Base-by-base conservation (phyloP, 371 early-diverging fungal species). In the Mucor circinelloides region DNA sequence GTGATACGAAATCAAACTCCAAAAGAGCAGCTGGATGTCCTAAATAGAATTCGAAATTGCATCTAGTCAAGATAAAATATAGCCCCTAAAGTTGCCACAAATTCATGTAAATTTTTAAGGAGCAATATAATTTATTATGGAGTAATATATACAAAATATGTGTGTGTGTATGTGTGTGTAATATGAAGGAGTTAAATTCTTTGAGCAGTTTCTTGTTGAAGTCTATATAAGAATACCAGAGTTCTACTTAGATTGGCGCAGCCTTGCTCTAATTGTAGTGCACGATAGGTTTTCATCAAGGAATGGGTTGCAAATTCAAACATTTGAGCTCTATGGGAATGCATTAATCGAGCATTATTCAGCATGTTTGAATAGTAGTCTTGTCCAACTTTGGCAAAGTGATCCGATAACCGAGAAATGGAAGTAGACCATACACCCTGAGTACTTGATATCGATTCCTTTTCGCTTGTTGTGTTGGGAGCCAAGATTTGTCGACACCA, bases 201-300 rank as follows among this genome's bases (percentile, higher is more conserved):
- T 56, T 52, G 52, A 0, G 56, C 15, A 13, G 56, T 25, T 57
- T 75, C 68, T 69, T 74, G 69, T 64, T 74, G 72, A 21, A 77
- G 58, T 67, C 66, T 68, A 62, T 71, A 67, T 15, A 77, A 50
- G 15, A 66, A 61, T 19, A 46, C 56, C 10, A 71, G 21, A 10
- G 72, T 67, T 19, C 67, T 57, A 48, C 63, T 62, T 23, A 74
- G 57, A 38, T 74, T 71, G 19, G 78, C 73, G 50, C 71, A 68
- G 19, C 75, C 78, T 38, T 75, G 75, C 66, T 78, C 78, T 44
- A 78, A 40, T 46, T 78, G 75, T 21, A 78, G 60, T 3, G 78
- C 78, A 44, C 65, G 70, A 64, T 78, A 73, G 55, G 62, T 58
- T 44, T 68, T 67, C 38, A 74, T 48, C 23, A 78, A 60, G 12